A percentile compares a stretch with the other conserved stretches of the same genome.
Evolutionary conservation across 345 rosid species (phyloP).

Genomic region (Eucalyptus leucophloia): DNA sequence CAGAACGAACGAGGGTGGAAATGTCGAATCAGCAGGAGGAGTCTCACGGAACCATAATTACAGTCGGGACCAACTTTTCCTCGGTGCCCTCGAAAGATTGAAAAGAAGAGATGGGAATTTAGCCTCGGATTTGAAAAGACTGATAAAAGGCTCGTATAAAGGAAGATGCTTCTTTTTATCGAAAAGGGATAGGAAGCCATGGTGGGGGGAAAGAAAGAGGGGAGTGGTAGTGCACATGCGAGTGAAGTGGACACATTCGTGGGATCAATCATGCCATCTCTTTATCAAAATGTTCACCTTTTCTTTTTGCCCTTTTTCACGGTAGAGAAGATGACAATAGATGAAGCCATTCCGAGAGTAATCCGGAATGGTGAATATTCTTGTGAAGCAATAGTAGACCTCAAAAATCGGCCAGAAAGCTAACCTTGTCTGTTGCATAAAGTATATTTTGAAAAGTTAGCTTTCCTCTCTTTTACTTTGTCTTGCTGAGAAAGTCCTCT

Average conservation of each 20-base stretch:
- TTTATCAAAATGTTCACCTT: not conserved
- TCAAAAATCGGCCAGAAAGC: not conserved
- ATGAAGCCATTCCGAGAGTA: not conserved
- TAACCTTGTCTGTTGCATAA: not conserved
- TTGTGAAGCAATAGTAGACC: not conserved
- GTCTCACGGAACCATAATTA: not conserved
- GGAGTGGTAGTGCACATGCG: not conserved
- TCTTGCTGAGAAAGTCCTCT: fast-evolving
- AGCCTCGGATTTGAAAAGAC: not conserved
- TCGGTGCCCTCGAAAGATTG: not conserved
- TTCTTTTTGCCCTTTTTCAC: not conserved
- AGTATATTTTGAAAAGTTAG: not conserved
- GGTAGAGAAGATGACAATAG: not conserved
- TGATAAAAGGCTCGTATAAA: not conserved
- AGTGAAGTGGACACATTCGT: not conserved
- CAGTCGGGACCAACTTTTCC: not conserved
- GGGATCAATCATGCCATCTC: not conserved
- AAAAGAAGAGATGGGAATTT: not conserved
- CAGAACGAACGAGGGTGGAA: not conserved
- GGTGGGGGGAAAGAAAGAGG: not conserved
- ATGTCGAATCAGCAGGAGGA: not conserved
- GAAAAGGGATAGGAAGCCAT: not conserved
- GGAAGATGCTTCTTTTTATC: not conserved
- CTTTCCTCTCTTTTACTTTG: not conserved
- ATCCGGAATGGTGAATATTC: not conserved